Base-by-base conservation (phyloP, 176 grass and related monocot genomes). In the Thalia dealbata region DNA sequence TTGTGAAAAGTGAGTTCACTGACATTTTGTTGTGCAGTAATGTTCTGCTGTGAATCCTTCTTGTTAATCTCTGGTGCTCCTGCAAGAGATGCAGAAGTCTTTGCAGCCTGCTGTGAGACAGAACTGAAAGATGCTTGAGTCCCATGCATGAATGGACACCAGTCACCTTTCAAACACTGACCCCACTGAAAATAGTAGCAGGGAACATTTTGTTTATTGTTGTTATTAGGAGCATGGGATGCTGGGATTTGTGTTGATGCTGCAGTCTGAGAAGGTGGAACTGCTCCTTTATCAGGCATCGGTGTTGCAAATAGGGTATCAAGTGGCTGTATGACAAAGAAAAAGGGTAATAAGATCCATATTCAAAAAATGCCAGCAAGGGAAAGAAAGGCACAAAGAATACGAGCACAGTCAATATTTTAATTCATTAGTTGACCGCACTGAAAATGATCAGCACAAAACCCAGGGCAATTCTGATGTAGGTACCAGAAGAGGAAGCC, bases 121-220 rank as follows among this genome's bases (percentile, higher is more conserved):
- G 76, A 83, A 81, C 72, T 88, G 22, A 78, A 74, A 81, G 74
- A 69, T 0, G 72, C 35, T 29, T 84, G 89, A 0, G 77, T 81
- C n/a, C 84, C 92, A 51, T 99, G 95, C 58, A 82, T 88, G 83
- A 88, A 99, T 15, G 72, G 68, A 64, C 95, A 99, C 75, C 83
- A 90, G 64, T 99, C 90, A 51, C 95, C 95, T 85, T 99, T 99
- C 15, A 99, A 32, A 84, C 95, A 99, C 64, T 82, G 92, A 14
- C 95, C 90, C 84, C 92, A 91, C 67, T 85, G 85, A 76, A 99
- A 99, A 71, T 99, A 99, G 84, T 93, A 99, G 79, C 95, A 99
- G 51, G 95, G 85, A 55, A 86, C 87, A 81, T 67, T 77, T 80
- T 99, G 87, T 52, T 93, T 99, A 56, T 50, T 77, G 0, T 30